Evolutionary conservation across 148 eudicot genomes (phyloP), one percentile per base, ranked within the genome.

Genomic region (Camellia granthamiana): DNA sequence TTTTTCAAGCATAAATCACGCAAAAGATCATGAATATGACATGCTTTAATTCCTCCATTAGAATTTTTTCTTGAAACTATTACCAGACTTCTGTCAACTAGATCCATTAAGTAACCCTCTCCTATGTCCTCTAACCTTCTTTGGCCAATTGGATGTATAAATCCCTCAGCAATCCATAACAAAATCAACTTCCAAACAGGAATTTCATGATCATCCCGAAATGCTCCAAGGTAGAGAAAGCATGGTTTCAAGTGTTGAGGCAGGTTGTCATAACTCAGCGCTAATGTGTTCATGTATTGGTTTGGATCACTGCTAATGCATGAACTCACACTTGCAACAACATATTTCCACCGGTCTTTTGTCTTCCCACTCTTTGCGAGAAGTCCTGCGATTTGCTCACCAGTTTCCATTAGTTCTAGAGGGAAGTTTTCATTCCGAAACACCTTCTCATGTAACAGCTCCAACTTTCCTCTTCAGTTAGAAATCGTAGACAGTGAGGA

Each of bases 121-220:
- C 81, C 87, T 11, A 76, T 23, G 47, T 77, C 83, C 79, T 87
- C 89, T 54, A 70, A 7, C 64, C 77, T 75, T 30, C 64, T 69
- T 0, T 13, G 42, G n/a, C 59, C 83, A 13, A 13, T 71, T 38
- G 73, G 58, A 42, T 30, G 41, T 14, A 83, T 71, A 55, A 90
- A 82, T 42, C 91, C 93, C 67, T 88, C 90, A 0, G 90, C 90
- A 19, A 88, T 72, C 90, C 91, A 90, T 38, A 90, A 43, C 0
- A 78, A 75, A 3, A 79, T 64, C 52, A 87, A 46, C 43, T 85
- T 80, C 62, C 83, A n/a, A 6, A 77, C 86, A 0, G 88, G 89
- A 63, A 90, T 86, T 64, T 81, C 85, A 55, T 18, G 75, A 21
- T 80, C 85, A 19, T 80, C 80, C 0, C 83, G 85, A 38, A 82